Evolutionary conservation across 352 stramenopile species (phyloP).

Genomic region (Paralagenidium karlingii): DNA sequence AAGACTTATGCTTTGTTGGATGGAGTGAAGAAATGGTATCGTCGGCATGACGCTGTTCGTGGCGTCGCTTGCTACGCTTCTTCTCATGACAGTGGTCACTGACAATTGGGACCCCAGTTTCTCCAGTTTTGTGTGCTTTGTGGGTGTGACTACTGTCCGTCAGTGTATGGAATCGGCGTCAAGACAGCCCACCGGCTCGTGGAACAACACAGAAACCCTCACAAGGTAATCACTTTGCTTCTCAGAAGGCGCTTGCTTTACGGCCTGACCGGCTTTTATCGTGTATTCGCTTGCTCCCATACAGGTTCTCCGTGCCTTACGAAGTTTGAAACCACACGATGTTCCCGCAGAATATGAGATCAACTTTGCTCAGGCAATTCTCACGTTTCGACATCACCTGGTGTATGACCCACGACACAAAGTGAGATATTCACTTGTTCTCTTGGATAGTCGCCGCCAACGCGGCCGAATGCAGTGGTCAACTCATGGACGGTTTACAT

Average conservation of each 20-base stretch:
- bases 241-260: neutral
- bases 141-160: constrained; percentile 85
- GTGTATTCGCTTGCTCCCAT: neutral
- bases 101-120: constrained; percentile 22
- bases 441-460: constrained; percentile 7
- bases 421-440: constrained; percentile 12
- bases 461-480: neutral
- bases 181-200: constrained; percentile 75
- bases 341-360: constrained; percentile 25
- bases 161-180: constrained; percentile 59
- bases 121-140: constrained; percentile 74
- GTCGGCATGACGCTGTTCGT: neutral
- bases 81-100: no score
- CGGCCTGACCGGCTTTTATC: neutral
- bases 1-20: constrained; percentile 67
- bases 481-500: neutral
- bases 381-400: constrained; percentile 83
- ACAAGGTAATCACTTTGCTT: constrained; percentile 15
- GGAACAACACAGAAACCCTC: constrained; percentile 24
- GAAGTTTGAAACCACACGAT: constrained; percentile 22
- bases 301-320: constrained; percentile 42
- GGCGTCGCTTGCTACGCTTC: no score
- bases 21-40: constrained; percentile 81
- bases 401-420: constrained; percentile 71
- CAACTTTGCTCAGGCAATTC: constrained; percentile 45